phyloP scores from a whole-genome alignment of 2,329 filamentous ascomycete species.

The Dactylellina haptotyla region DNA sequence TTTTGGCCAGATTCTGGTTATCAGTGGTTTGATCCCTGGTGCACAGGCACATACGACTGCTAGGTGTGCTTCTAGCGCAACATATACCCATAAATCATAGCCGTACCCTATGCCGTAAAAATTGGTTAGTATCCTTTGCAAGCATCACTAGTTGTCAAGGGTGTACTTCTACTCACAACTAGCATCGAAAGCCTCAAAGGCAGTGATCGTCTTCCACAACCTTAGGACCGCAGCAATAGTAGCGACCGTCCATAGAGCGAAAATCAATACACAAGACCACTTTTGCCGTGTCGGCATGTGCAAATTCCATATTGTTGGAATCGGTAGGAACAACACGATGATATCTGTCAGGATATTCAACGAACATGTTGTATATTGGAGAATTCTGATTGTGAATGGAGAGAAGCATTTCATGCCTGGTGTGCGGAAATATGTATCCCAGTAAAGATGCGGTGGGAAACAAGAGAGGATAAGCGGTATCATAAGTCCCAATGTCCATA shows the following conservation, averaged over 20 bases:
- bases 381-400: slow-evolving; percentile 15
- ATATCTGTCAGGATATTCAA: slow-evolving; percentile 34
- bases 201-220: slow-evolving; percentile 19
- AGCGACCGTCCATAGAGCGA: slow-evolving; percentile 30
- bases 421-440: slow-evolving; percentile 27
- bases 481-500: slow-evolving; percentile 26
- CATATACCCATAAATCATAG: slow-evolving; percentile 39
- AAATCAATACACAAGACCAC: slow-evolving; percentile 38
- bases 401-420: slow-evolving; percentile 42
- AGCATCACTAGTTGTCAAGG: background rate
- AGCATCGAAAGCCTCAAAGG: slow-evolving; percentile 30
- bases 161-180: slow-evolving; percentile 22
- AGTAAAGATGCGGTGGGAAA: slow-evolving; percentile 29
- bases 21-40: slow-evolving; percentile 34
- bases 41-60: slow-evolving; percentile 37
- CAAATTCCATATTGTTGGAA: slow-evolving; percentile 26
- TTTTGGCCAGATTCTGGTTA: slow-evolving; percentile 35
- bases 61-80: slow-evolving; percentile 28
- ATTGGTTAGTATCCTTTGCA: background rate
- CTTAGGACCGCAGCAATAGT: slow-evolving; percentile 30
- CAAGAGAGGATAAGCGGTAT: slow-evolving; percentile 35
- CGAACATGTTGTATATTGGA: slow-evolving; percentile 24
- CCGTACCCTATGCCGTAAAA: slow-evolving; percentile 18
- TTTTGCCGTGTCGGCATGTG: slow-evolving; percentile 34
- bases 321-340: slow-evolving; percentile 27